Evolutionary conservation across 176 grass and related monocot genomes (phyloP).

Genomic region (Bromus sterilis): DNA sequence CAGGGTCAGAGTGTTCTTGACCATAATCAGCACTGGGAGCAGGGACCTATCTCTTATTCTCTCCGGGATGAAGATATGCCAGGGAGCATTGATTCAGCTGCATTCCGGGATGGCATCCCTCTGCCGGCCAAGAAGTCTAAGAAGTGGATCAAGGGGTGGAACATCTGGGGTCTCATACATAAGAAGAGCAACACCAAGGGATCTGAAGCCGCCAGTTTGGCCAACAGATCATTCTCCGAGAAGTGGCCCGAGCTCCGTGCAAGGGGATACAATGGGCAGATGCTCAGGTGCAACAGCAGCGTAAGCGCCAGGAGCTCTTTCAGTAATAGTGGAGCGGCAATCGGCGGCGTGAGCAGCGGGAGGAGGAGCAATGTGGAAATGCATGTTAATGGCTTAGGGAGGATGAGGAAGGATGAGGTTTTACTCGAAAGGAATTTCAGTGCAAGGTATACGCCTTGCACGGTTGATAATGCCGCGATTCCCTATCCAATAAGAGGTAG

Average conservation of each 20-base stretch:
- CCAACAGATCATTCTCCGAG: slow-evolving; percentile 22
- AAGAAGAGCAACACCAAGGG: slow-evolving; percentile 46
- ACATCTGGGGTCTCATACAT: slow-evolving; percentile 63
- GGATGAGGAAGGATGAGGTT: slow-evolving; percentile 60
- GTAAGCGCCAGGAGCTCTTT: slow-evolving; percentile 63
- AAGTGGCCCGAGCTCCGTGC: slow-evolving; percentile 49
- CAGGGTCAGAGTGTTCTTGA: slow-evolving; percentile 21
- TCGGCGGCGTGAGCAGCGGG: slow-evolving; percentile 4
- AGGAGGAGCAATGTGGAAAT: slow-evolving; percentile 53
- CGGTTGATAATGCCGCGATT: slow-evolving; percentile 25
- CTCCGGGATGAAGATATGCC: slow-evolving; percentile 43
- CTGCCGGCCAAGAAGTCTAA: slow-evolving; percentile 36
- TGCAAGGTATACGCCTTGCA: slow-evolving; percentile 40
- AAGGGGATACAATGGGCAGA: slow-evolving; percentile 42
- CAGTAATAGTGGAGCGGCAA: neutral
- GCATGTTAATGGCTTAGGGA: slow-evolving; percentile 31
- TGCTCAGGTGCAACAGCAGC: slow-evolving; percentile 71
- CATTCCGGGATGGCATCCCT: slow-evolving; percentile 10
- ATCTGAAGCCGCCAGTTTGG: slow-evolving; percentile 17
- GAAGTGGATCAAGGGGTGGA: slow-evolving; percentile 83
- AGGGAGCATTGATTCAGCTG: slow-evolving; percentile 34
- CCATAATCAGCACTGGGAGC: slow-evolving; percentile 16
- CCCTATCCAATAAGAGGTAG: slow-evolving; percentile 21
- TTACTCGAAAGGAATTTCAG: slow-evolving; percentile 63
- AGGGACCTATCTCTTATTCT: neutral